These are phyloP conservation scores for Phenoliferia sp. DNA, from an alignment of 1,284 basidiomycete species.

Conservation along the genomic window DNA sequence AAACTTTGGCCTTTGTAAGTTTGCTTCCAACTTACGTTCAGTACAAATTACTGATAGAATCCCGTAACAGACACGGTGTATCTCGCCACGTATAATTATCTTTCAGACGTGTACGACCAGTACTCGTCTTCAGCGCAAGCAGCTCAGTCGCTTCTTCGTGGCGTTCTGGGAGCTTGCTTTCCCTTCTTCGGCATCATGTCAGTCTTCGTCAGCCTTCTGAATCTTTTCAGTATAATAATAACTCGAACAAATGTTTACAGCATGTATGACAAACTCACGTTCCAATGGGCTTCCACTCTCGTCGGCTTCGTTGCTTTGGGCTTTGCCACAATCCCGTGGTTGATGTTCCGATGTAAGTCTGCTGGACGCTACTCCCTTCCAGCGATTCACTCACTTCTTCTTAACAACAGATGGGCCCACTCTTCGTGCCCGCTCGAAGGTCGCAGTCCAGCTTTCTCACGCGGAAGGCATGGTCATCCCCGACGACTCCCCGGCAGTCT, in stretches of 20 bases:
- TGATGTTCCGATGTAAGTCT: conserved; percentile 39
- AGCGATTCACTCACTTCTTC: neutral
- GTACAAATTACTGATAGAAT: neutral
- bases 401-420: conserved; percentile 28
- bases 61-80: neutral
- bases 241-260: neutral
- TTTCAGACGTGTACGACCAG: conserved; percentile 29
- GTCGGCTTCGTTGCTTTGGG: conserved; percentile 35
- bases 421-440: conserved; percentile 41
- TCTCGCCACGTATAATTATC: neutral
- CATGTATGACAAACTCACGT: conserved; percentile 39
- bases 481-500: neutral
- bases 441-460: conserved; percentile 26
- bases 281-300: conserved; percentile 37
- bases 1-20: neutral
- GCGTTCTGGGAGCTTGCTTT: conserved; percentile 38
- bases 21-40: neutral
- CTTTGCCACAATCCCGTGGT: conserved; percentile 39
- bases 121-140: conserved; percentile 45
- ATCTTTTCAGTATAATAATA: neutral
- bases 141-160: conserved; percentile 41
- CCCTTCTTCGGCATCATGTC: conserved; percentile 37
- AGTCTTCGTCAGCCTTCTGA: neutral
- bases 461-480: neutral
- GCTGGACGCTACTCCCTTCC: too few species aligned